Percentiles rank a stretch among this genome's conserved stretches.
phyloP scores from a whole-genome alignment of 805 yeast genomes.

The Metschnikowia koreensis region DNA sequence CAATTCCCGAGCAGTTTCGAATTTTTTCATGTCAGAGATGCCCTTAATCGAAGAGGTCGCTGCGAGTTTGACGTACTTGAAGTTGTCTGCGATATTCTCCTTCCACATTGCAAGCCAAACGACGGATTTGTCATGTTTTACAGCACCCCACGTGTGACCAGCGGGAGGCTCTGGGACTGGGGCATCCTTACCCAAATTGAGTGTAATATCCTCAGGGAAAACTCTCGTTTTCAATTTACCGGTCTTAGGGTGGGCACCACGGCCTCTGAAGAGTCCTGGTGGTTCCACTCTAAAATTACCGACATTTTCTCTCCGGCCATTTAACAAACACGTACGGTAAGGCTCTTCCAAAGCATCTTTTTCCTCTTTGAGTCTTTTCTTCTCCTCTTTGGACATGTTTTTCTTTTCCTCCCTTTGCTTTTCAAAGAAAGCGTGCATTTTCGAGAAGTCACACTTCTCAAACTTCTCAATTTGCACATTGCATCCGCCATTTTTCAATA shows the following conservation, averaged over 20 bases:
- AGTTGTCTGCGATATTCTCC: slow-evolving; percentile 80
- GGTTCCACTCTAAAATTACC: slow-evolving; percentile 96
- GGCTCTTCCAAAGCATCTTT: slow-evolving; percentile 77
- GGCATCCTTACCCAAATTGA: slow-evolving; percentile 74
- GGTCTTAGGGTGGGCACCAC: slow-evolving; percentile 96
- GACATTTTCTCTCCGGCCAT: slow-evolving; percentile 87
- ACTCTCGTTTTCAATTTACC: slow-evolving; percentile 89
- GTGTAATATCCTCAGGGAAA: slow-evolving; percentile 81
- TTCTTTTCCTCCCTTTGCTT: slow-evolving; percentile 69
- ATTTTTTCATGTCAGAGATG: slow-evolving; percentile 83
- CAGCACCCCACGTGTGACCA: slow-evolving; percentile 90
- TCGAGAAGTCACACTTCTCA: slow-evolving; percentile 70
- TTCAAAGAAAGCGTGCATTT: slow-evolving; percentile 73
- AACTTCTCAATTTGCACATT: slow-evolving; percentile 47
- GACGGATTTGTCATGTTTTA: slow-evolving; percentile 83
- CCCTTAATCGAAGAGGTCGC: slow-evolving; percentile 91
- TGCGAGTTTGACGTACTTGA: slow-evolving; percentile 88
- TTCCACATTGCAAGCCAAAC: slow-evolving; percentile 98
- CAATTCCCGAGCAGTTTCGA: slow-evolving; percentile 88
- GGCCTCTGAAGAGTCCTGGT: slow-evolving; percentile 92
- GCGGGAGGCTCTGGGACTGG: slow-evolving; percentile 78
- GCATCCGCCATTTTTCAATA: slow-evolving; percentile 70
- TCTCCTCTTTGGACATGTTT: slow-evolving; percentile 65
- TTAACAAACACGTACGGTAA: slow-evolving; percentile 72
- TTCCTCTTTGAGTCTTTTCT: slow-evolving; percentile 67